Percentiles rank a stretch among this genome's conserved stretches.
phyloP scores from a whole-genome alignment of 176 grass and related monocot genomes.

The Musa acuminata region DNA sequence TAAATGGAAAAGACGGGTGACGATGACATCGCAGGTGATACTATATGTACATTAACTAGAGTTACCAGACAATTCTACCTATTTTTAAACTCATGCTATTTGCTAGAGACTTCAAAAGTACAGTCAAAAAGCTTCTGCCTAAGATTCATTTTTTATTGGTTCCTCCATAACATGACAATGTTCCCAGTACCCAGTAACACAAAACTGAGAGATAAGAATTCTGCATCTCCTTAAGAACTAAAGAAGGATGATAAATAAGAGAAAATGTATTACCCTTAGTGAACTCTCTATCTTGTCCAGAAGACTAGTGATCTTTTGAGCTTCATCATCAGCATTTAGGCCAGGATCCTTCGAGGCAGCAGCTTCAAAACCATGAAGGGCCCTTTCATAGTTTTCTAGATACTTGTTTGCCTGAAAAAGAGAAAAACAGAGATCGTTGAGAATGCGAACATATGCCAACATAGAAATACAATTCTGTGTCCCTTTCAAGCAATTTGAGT shows the following conservation, averaged over 20 bases:
- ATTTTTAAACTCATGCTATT: not conserved
- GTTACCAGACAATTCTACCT: not conserved
- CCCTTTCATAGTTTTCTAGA: conserved; percentile 94
- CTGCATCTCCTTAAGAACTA: not conserved
- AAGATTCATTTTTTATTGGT: not conserved
- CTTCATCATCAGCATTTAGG: conserved; percentile 64
- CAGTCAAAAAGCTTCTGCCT: not conserved
- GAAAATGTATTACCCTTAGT: conserved; percentile 54
- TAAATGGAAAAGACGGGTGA: not conserved
- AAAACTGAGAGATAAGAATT: not conserved
- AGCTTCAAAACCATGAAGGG: conserved; percentile 82
- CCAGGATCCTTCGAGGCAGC: conserved; percentile 76
- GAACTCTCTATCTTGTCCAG: conserved; percentile 79
- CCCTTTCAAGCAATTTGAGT: not conserved
- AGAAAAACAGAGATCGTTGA: not conserved
- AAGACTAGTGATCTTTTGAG: conserved; percentile 61
- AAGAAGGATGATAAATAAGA: not conserved
- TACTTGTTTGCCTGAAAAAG: conserved; percentile 73
- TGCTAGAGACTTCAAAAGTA: not conserved
- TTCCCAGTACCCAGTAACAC: not conserved
- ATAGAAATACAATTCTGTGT: not conserved
- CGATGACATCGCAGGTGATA: not conserved
- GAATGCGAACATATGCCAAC: not conserved
- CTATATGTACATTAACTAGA: not conserved
- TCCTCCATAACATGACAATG: not conserved